Conservation (phyloP, 164 flowering plant genomes). For the Malania oleifera region DNA sequence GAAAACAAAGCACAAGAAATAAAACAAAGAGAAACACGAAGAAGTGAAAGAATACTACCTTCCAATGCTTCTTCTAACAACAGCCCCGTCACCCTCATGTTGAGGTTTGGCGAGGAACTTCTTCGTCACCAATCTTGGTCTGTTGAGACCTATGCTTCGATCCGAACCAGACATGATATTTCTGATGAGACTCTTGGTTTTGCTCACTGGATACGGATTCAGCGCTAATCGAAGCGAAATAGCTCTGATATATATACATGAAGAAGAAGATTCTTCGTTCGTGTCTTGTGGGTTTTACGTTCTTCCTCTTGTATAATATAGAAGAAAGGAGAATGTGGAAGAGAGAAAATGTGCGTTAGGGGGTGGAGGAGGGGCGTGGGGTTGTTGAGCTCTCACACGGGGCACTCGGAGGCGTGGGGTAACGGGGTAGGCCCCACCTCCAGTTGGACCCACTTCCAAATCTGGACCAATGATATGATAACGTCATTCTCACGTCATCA, state of each 20-base stretch:
- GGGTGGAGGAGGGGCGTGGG: neutral
- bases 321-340: neutral
- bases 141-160: conserved; percentile 17
- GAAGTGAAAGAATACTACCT: conserved; percentile 37
- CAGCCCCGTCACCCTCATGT: conserved; percentile 67
- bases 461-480: conserved; percentile 21
- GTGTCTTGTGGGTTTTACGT: neutral
- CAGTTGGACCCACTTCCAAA: no score
- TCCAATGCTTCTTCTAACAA: conserved; percentile 69
- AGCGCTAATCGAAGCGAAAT: neutral
- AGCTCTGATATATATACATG: neutral
- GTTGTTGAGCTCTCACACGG: conserved; percentile 9
- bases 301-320: neutral
- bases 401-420: conserved; percentile 2
- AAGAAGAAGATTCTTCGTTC: neutral
- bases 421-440: conserved; percentile 3
- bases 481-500: conserved; percentile 23
- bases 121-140: conserved; percentile 48
- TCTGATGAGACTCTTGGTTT: conserved; percentile 6
- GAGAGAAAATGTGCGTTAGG: neutral
- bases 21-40: neutral
- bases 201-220: neutral
- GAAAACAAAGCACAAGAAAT: neutral
- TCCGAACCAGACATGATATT: conserved; percentile 38
- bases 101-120: conserved; percentile 50